Conservation (phyloP, 2,329 filamentous ascomycete species). For the Purpureocillium lavendulum region DNA sequence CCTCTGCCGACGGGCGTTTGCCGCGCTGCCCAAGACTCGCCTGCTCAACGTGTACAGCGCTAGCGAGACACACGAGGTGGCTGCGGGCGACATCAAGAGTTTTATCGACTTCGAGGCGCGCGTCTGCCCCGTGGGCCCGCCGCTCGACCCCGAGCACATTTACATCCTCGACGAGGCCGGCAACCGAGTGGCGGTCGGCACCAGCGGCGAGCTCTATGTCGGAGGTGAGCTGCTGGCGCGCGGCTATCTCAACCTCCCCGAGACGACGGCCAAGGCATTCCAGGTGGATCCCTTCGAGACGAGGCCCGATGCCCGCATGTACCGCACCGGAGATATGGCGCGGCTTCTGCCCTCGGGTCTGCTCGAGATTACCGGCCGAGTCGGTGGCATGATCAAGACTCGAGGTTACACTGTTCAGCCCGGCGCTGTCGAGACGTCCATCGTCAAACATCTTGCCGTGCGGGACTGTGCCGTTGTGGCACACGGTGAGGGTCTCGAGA, state of each 20-base stretch:
- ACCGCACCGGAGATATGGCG: slow-evolving; percentile 65
- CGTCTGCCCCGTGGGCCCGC: slow-evolving; percentile 67
- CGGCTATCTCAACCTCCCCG: slow-evolving; percentile 72
- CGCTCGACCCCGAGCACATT: slow-evolving; percentile 57
- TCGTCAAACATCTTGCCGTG: slow-evolving; percentile 61
- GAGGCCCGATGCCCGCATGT: slow-evolving; percentile 57
- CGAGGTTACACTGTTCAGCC: slow-evolving; percentile 73
- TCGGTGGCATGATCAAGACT: slow-evolving; percentile 74
- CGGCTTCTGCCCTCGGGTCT: slow-evolving; percentile 58
- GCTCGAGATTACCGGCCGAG: slow-evolving; percentile 67
- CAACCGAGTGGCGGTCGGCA: slow-evolving; percentile 52
- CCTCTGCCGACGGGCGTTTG: slow-evolving; percentile 58
- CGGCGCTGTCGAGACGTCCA: slow-evolving; percentile 66
- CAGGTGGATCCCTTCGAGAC: slow-evolving; percentile 54
- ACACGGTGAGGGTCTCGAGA: slow-evolving; percentile 67
- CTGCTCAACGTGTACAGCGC: slow-evolving; percentile 76
- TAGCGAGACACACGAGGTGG: slow-evolving; percentile 74
- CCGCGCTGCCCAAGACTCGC: slow-evolving; percentile 58
- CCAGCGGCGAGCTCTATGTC: slow-evolving; percentile 65
- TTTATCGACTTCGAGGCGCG: slow-evolving; percentile 55
- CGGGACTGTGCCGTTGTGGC: slow-evolving; percentile 63
- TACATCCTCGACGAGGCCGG: slow-evolving; percentile 67
- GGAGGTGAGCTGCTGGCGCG: slow-evolving; percentile 66
- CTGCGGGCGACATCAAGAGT: slow-evolving; percentile 64
- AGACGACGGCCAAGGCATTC: slow-evolving; percentile 68